Evolutionary conservation across 805 yeast genomes (phyloP), one percentile per base, ranked within the genome.

Genomic region (Hanseniaspora vineae): DNA sequence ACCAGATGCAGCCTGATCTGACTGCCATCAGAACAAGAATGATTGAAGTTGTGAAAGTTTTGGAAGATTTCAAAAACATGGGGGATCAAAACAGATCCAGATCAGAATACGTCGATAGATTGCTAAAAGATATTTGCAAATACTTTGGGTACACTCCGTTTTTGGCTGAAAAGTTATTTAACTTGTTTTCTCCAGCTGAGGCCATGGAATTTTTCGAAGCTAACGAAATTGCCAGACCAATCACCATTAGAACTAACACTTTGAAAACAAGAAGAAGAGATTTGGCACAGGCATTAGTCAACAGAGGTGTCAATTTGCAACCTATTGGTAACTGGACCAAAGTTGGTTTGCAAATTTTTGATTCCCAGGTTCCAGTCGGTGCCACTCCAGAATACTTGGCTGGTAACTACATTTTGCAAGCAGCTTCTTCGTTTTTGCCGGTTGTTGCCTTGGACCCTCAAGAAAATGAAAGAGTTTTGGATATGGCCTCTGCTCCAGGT

Each of bases 401-500:
- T 13, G 99, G 99, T 60, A 96, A 92, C 61, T 92, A 92, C 68
- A 92, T 92, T 52, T 70, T 92, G 58, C 99, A 92, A 68, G 99
- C 99, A 42, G 99, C 99, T 19, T 89, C 97, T 6, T 89, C 97
- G 10, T 92, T 90, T 67, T 70, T 92, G 61, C 99, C 99, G 9
- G 96, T 89, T 18, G 86, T 92, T 90, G 99, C 99, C 0, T 71
- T 92, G 57, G 90, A 81, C 52, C 98, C 99, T n/a, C 94, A 88
- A 64, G 97, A 88, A 66, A 81, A 84, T 62, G 99, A 92, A 70
- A 82, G 98, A 60, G 75, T 92, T 39, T 72, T 92, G 53, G 99
- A 92, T 69, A 92, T 92, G 99, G 97, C 98, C 44, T 95, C 98
- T 51, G 97, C 98, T 31, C 98, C 98, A 54, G 98, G 98, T 71